Evolutionary conservation across 139 green algal genomes (phyloP), one percentile per base, ranked within the genome.

Genomic region (Gonium pectorale): DNA sequence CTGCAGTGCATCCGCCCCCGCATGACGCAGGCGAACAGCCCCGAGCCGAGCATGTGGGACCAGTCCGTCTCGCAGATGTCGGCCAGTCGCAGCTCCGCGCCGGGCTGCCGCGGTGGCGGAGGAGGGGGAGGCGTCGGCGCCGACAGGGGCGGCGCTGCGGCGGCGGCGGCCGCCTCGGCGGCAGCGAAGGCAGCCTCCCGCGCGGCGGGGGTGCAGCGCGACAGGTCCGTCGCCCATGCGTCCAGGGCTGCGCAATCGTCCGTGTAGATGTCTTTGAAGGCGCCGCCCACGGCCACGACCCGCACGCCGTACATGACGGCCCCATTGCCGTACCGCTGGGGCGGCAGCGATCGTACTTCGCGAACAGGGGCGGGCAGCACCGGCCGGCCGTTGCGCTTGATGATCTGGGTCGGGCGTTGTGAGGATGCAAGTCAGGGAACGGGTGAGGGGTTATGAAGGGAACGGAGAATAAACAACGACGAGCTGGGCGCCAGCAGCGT

Each of bases 1-100:
- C 21, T 84, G 19, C 5, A 41, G 37, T 70, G 72, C 63, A 83
- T 31, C 11, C 59, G 41, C 21, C 41, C 83, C 0, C 60, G 73
- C 51, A 84, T 66, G 38, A 88, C 83, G 13, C 63, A 67, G 0
- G 83, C 83, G 63, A 88, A 88, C 38, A 88, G 73, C 46, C 83
- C 83, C 8, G 73, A 79, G 38, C 83, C 83, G 51, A 88, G 83
- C 40, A 72, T 72, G 44, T 71, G 22, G 8, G 71, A 60, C 52
- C 79, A 88, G 64, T 88, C 74, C 21, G 74, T 41, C 27, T 81
- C 54, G 44, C 69, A 87, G 40, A 86, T 66, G 56, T 80, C 67
- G 29, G 51, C n/a, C 24, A 81, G 69, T 0, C 40, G 40, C 26
- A 71, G 62, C 40, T 63, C 41, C 26, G 8, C 64, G 27, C 26